Evolutionary conservation across 352 stramenopile genomes (phyloP).

Genomic region (Phytopythium kandeliae): DNA sequence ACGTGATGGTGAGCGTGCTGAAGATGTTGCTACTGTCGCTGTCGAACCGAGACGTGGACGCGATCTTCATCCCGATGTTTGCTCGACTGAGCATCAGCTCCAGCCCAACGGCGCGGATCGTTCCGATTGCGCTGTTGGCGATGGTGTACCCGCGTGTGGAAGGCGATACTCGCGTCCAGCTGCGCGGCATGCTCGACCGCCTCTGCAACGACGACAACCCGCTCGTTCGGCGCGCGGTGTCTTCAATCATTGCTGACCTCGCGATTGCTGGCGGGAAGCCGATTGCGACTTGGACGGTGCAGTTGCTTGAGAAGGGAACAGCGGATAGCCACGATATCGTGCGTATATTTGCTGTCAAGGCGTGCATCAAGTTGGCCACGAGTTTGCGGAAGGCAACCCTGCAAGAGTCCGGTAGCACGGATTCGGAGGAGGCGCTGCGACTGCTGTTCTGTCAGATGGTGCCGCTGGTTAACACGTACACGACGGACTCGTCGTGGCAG

Average conservation of each 20-base stretch:
- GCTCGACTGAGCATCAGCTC: slow-evolving; percentile 78
- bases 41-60: slow-evolving; percentile 48
- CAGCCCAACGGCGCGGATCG: slow-evolving; percentile 78
- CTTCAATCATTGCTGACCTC: slow-evolving; percentile 77
- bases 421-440: slow-evolving; percentile 36
- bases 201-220: slow-evolving; percentile 86
- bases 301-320: slow-evolving; percentile 75
- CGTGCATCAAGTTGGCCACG: slow-evolving; percentile 65
- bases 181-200: slow-evolving; percentile 83
- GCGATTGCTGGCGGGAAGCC: slow-evolving; percentile 42
- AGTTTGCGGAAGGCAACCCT: slow-evolving; percentile 35
- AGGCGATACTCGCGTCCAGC: slow-evolving; percentile 71
- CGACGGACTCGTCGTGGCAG: slow-evolving; percentile 84
- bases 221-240: slow-evolving; percentile 75
- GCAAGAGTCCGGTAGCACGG: background rate
- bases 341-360: slow-evolving; percentile 82
- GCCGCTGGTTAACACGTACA: slow-evolving; percentile 86
- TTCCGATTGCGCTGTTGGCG: slow-evolving; percentile 68
- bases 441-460: slow-evolving; percentile 79
- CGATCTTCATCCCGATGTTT: slow-evolving; percentile 74
- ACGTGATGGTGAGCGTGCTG: slow-evolving; percentile 84
- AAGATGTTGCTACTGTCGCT: slow-evolving; percentile 66
- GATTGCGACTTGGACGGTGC: slow-evolving; percentile 64
- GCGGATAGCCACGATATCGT: slow-evolving; percentile 85
- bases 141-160: slow-evolving; percentile 68